Evolutionary conservation across 371 early-diverging fungal species (phyloP).

Genomic region (Mucor racemosus): DNA sequence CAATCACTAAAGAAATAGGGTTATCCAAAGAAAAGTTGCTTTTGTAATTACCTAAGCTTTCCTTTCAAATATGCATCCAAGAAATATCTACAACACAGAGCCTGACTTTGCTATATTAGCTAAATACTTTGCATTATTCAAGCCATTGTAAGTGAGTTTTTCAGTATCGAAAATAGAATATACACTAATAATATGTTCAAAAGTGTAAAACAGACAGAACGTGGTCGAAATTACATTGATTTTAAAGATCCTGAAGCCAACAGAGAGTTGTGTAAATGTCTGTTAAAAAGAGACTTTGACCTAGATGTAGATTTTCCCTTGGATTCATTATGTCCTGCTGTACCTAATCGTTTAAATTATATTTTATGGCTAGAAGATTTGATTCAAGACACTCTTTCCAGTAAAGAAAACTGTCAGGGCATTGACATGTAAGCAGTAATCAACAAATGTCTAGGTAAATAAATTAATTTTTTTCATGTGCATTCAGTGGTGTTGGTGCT

Average conservation of each 20-base stretch:
- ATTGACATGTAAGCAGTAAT: conserved; percentile 62
- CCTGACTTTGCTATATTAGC: conserved; percentile 50
- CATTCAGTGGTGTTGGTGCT: conserved; percentile 70
- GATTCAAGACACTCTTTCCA: conserved; percentile 36
- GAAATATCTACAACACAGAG: conserved; percentile 36
- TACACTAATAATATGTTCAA: neutral
- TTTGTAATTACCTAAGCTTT: neutral
- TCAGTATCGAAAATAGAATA: neutral
- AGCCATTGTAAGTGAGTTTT: neutral
- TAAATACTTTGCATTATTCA: conserved; percentile 24
- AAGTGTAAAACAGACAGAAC: conserved; percentile 25
- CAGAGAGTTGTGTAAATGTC: conserved; percentile 57
- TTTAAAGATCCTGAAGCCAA: conserved; percentile 48
- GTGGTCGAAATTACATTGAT: conserved; percentile 34
- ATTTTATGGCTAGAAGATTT: conserved; percentile 69
- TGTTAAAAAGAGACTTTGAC: conserved; percentile 62
- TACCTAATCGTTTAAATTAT: conserved; percentile 70
- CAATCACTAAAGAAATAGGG: too few species aligned
- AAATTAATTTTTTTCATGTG: too few species aligned
- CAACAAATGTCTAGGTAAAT: too few species aligned
- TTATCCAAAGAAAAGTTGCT: too few species aligned
- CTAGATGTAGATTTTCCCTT: conserved; percentile 65
- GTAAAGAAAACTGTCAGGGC: conserved; percentile 34
- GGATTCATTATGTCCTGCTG: conserved; percentile 68
- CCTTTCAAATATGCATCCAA: conserved; percentile 35